phyloP scores from a whole-genome alignment of 1,284 basidiomycete genomes.

The Pascua guehoae region DNA sequence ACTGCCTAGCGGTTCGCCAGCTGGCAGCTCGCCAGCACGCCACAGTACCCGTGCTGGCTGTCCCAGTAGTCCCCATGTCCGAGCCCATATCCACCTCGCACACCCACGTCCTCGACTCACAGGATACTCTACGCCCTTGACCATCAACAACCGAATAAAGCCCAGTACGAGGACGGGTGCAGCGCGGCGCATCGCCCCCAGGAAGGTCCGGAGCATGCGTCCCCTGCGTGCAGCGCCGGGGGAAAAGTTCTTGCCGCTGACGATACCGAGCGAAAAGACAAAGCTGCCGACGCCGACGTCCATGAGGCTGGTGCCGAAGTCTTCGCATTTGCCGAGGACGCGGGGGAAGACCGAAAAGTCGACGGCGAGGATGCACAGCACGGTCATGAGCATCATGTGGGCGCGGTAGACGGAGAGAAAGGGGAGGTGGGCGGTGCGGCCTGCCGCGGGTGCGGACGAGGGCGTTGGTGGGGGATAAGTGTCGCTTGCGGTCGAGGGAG shows the following conservation, averaged over 20 bases:
- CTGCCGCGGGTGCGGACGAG: not conserved
- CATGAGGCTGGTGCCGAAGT: conserved; percentile 95
- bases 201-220: not conserved
- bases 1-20: too few species aligned
- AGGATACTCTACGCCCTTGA: conserved; percentile 92
- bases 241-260: conserved; percentile 59
- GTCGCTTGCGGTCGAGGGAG: not conserved
- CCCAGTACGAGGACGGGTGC: conserved; percentile 73
- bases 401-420: conserved; percentile 85
- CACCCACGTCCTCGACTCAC: conserved; percentile 52
- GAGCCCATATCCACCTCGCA: too few species aligned
- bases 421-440: conserved; percentile 28
- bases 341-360: conserved; percentile 93
- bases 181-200: conserved; percentile 56
- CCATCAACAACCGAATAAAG: conserved; percentile 70
- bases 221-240: not conserved
- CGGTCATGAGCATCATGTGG: conserved; percentile 93
- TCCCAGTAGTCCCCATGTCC: too few species aligned
- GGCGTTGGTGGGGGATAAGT: not conserved
- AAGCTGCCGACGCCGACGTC: conserved; percentile 89
- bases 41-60: too few species aligned
- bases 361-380: conserved; percentile 88
- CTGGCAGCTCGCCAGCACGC: too few species aligned
- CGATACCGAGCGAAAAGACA: conserved; percentile 80
- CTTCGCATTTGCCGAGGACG: conserved; percentile 84